Percentiles rank a stretch among this genome's conserved stretches.
Conservation (phyloP, 2,329 filamentous ascomycete genomes). For the Parafenestella ontariensis region DNA sequence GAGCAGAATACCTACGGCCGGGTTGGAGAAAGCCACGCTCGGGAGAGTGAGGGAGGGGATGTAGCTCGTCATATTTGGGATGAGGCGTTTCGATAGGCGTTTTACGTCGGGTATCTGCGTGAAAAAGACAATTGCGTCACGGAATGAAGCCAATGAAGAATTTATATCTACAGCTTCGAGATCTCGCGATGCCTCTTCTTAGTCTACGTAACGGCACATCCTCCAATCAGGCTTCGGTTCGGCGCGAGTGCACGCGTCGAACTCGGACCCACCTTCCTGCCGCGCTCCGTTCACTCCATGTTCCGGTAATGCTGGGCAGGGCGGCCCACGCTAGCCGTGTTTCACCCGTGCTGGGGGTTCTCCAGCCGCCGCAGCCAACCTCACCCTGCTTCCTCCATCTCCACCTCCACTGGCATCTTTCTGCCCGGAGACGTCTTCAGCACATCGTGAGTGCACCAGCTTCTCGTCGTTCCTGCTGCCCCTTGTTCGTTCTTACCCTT, state of each 20-base stretch:
- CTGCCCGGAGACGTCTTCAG: constrained; percentile 32
- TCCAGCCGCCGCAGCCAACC: constrained; percentile 27
- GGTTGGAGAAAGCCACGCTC: constrained; percentile 71
- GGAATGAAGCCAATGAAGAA: neutral
- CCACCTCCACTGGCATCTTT: constrained; percentile 32
- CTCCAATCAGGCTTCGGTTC: constrained; percentile 26
- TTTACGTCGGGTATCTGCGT: constrained; percentile 6
- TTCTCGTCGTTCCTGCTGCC: constrained; percentile 35
- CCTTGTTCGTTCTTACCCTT: constrained; percentile 41
- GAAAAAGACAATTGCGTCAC: neutral
- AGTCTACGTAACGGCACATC: constrained; percentile 1
- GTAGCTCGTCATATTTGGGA: constrained; percentile 74
- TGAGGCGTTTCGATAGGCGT: constrained; percentile 2
- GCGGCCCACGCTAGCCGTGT: constrained; percentile 29
- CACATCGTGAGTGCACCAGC: constrained; percentile 50
- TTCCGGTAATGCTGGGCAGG: neutral
- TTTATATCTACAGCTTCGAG: constrained; percentile 9
- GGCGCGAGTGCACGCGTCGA: constrained; percentile 20
- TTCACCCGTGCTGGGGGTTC: constrained; percentile 22
- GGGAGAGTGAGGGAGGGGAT: constrained; percentile 81
- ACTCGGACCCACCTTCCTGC: constrained; percentile 33
- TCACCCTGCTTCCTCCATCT: constrained; percentile 33
- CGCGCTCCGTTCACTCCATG: constrained; percentile 16
- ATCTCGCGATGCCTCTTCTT: constrained; percentile 13
- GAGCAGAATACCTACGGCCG: constrained; percentile 76